Conservation (phyloP, 31 red algal species). For the Endocladia muricata region DNA sequence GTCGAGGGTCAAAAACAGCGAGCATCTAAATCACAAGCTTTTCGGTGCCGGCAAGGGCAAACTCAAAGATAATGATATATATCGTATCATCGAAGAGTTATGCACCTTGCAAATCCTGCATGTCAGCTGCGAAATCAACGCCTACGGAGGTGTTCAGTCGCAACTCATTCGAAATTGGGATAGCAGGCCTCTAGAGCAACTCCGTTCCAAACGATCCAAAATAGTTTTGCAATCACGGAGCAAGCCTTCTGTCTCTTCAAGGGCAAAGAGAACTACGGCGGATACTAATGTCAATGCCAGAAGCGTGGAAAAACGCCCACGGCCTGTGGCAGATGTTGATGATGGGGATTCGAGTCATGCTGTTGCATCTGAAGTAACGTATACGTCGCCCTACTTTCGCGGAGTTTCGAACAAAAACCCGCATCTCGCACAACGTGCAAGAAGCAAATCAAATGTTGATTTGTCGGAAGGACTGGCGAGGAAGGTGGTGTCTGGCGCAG, state of each 20-base stretch:
- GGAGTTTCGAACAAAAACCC: not conserved
- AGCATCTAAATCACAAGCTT: constrained; percentile 31
- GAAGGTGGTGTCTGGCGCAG: not conserved
- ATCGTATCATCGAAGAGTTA: constrained; percentile 85
- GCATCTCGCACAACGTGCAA: not conserved
- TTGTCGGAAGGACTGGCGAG: not conserved
- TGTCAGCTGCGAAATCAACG: constrained; percentile 65
- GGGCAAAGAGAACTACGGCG: not conserved
- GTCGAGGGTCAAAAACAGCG: constrained; percentile 64
- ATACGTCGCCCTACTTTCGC: constrained; percentile 29
- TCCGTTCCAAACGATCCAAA: constrained; percentile 5
- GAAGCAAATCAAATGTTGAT: not conserved
- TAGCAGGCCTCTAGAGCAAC: constrained; percentile 16
- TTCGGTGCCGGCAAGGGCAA: constrained; percentile 74
- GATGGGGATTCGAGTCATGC: not conserved
- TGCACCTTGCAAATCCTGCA: constrained; percentile 32
- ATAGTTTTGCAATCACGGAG: constrained; percentile 41
- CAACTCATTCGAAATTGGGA: constrained; percentile 35
- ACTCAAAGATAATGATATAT: constrained; percentile 72
- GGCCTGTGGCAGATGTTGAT: not conserved
- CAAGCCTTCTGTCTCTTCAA: not conserved
- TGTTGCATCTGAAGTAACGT: constrained; percentile 10
- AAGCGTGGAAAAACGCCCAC: not conserved
- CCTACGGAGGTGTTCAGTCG: constrained; percentile 73
- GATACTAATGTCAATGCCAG: not conserved